A percentile compares a stretch with the other conserved stretches of the same genome.
These are phyloP conservation scores for Solanum hybrid DNA, from an alignment of 305 asterid genomes.

Conservation along the genomic window DNA sequence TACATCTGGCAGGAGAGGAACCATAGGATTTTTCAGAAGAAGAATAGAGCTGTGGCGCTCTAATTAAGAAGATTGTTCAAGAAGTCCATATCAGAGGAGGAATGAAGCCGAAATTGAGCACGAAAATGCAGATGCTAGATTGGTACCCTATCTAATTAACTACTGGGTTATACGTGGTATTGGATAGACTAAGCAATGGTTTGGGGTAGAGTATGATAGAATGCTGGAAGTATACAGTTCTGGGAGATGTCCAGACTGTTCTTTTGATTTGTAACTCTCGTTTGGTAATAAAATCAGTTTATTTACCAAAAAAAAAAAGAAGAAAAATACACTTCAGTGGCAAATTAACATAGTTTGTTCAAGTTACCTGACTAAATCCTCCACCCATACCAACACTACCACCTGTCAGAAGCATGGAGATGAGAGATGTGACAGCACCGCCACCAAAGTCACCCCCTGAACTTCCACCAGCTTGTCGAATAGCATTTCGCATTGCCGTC, in stretches of 20 bases:
- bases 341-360: neutral
- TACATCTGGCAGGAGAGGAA: neutral
- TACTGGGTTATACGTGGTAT: neutral
- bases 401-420: slow-evolving; percentile 69
- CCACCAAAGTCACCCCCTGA: slow-evolving; percentile 56
- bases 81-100: neutral
- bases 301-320: too few species aligned
- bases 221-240: neutral
- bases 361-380: slow-evolving; percentile 57
- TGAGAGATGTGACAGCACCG: slow-evolving; percentile 55
- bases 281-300: neutral
- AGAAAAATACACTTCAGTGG: neutral
- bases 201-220: neutral
- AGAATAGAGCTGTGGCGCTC: neutral
- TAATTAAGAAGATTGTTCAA: neutral
- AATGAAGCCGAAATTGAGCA: neutral
- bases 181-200: neutral
- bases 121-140: neutral
- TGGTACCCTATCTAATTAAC: neutral
- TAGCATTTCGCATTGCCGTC: slow-evolving; percentile 67
- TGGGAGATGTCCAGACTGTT: neutral
- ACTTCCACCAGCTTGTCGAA: slow-evolving; percentile 48
- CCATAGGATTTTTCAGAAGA: neutral
- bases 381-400: slow-evolving; percentile 48
- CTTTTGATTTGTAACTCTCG: neutral